Conservation (phyloP, 805 yeast species). For the Starmerella apicola region DNA sequence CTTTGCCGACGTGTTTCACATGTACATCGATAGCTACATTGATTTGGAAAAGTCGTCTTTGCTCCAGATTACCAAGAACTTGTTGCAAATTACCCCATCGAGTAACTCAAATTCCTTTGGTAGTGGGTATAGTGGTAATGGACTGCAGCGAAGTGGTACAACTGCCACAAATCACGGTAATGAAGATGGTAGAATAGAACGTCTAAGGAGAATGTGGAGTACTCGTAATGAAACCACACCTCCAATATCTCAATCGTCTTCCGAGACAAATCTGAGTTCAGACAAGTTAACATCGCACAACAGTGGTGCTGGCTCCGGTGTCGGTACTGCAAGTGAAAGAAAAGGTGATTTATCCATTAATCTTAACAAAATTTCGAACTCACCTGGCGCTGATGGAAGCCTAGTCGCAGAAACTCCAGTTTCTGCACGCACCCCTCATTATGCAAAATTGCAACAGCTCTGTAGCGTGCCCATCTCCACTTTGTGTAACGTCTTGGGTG, state of each 20-base stretch:
- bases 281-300: too few species aligned
- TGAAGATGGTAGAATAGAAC: conserved; percentile 26
- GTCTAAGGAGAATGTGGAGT: conserved; percentile 18
- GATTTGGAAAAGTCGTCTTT: conserved; percentile 38
- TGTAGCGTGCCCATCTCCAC: conserved; percentile 2
- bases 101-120: background rate
- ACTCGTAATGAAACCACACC: background rate
- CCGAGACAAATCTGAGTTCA: background rate
- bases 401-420: background rate
- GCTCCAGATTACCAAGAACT: conserved; percentile 25
- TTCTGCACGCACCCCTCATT: background rate
- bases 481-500: conserved; percentile 50
- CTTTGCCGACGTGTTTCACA: conserved; percentile 58
- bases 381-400: too few species aligned
- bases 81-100: conserved; percentile 1
- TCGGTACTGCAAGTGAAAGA: background rate
- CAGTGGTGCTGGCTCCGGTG: background rate
- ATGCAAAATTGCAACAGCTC: background rate
- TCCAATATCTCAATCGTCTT: too few species aligned
- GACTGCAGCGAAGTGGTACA: background rate
- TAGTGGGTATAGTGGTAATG: too few species aligned
- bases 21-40: conserved; percentile 57
- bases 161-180: background rate
- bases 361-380: background rate
- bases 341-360: background rate